phyloP scores from a whole-genome alignment of 768 basidiomycete species.

The Symmetrospora coprosmae region DNA sequence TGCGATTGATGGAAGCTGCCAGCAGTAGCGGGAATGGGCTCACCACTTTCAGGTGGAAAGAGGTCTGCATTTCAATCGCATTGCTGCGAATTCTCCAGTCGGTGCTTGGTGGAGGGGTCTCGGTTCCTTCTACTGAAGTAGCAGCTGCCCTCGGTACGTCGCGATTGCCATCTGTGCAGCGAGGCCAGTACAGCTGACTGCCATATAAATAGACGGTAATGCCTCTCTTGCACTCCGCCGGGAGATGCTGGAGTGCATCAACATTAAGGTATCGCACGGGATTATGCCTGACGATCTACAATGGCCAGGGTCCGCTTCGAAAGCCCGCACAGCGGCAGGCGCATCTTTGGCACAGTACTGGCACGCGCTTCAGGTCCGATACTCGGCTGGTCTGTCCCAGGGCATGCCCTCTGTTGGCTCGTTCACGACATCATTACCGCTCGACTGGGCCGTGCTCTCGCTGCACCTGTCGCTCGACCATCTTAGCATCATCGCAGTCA shows the following conservation, averaged over 20 bases:
- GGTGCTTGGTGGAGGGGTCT: no score
- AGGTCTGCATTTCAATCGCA: no score
- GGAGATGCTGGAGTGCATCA: conserved; percentile 71
- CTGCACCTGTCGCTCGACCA: conserved; percentile 71
- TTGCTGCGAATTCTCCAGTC: no score
- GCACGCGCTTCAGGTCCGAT: no score
- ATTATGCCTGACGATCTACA: conserved; percentile 49
- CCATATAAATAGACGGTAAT: conserved; percentile 47
- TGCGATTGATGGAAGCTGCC: not conserved
- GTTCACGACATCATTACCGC: conserved; percentile 48
- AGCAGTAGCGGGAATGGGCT: not conserved
- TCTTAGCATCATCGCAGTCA: conserved; percentile 65
- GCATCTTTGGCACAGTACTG: no score
- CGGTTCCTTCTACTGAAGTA: no score
- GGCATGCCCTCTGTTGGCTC: conserved; percentile 21
- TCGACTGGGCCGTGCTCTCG: conserved; percentile 68
- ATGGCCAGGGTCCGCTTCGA: conserved; percentile 50
- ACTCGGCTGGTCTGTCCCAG: no score
- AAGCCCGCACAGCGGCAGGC: not conserved
- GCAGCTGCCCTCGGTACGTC: no score
- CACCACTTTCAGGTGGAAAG: no score
- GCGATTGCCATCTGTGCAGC: no score
- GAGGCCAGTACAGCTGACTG: not conserved
- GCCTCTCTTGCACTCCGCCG: conserved; percentile 64
- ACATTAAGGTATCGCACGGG: conserved; percentile 49